Conservation (phyloP, 2,329 filamentous ascomycete genomes). For the Phyllosticta capitalensis region DNA sequence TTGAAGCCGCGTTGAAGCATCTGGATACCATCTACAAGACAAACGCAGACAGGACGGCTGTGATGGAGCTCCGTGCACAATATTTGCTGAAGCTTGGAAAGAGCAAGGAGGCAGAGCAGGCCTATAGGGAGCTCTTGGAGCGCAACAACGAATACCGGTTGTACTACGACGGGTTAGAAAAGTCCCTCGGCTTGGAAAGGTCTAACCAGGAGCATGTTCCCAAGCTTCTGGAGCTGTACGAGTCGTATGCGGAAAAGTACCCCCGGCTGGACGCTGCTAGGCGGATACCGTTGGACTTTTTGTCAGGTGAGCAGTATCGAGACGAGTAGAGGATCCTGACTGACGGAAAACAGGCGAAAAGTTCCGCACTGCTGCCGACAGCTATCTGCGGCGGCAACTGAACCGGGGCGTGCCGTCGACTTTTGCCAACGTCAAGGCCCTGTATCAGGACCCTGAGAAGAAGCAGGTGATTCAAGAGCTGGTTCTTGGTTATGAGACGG, state of each 20-base stretch:
- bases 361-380: constrained; percentile 67
- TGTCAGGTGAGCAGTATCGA: constrained; percentile 48
- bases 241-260: constrained; percentile 70
- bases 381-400: constrained; percentile 75
- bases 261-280: constrained; percentile 76
- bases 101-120: constrained; percentile 70
- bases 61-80: constrained; percentile 76
- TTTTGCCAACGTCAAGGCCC: constrained; percentile 90
- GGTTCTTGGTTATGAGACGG: constrained; percentile 67
- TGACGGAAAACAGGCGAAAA: constrained; percentile 50
- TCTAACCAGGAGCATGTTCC: constrained; percentile 56
- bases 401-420: constrained; percentile 90
- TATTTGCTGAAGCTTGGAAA: constrained; percentile 71
- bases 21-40: constrained; percentile 67
- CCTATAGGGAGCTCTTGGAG: constrained; percentile 71
- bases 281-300: constrained; percentile 80
- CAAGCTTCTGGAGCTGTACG: constrained; percentile 66
- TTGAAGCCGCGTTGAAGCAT: constrained; percentile 75
- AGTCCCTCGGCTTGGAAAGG: constrained; percentile 54
- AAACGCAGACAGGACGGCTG: constrained; percentile 72
- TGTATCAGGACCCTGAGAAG: constrained; percentile 73
- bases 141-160: constrained; percentile 79
- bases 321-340: neutral
- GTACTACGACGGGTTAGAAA: constrained; percentile 74
- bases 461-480: constrained; percentile 65